phyloP scores from a whole-genome alignment of 2,329 filamentous ascomycete species.

The Aspergillus unguis region DNA sequence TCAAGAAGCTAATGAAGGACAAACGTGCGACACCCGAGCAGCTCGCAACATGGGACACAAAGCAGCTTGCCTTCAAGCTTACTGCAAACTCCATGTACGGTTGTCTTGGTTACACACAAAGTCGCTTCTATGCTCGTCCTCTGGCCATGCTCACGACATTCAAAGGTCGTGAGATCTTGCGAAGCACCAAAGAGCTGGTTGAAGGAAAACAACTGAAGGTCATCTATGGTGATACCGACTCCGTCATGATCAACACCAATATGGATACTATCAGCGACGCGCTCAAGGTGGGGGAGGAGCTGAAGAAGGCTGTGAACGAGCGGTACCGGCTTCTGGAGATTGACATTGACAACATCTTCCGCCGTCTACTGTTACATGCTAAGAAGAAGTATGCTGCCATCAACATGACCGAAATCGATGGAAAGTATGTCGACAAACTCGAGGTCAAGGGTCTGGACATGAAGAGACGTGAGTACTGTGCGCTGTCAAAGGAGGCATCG shows the following conservation, averaged over 20 bases:
- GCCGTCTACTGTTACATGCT: conserved; percentile 85
- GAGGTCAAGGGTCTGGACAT: conserved; percentile 98
- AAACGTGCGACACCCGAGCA: conserved; percentile 81
- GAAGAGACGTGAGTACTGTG: conserved; percentile 95
- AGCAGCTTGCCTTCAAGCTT: conserved; percentile 91
- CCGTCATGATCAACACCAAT: conserved; percentile 99
- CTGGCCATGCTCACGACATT: conserved; percentile 93
- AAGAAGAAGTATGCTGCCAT: conserved; percentile 99
- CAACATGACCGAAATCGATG: conserved; percentile 84
- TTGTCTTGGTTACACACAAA: conserved; percentile 94
- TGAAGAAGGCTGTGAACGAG: conserved; percentile 93
- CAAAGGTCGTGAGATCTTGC: conserved; percentile 95
- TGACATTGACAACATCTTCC: conserved; percentile 96
- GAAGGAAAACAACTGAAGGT: conserved; percentile 88
- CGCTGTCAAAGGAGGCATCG: conserved; percentile 91
- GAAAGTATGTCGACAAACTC: conserved; percentile 88
- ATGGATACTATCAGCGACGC: conserved; percentile 90
- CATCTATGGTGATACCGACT: conserved; percentile 98
- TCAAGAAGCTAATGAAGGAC: conserved; percentile 96
- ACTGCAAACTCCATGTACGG: conserved; percentile 99
- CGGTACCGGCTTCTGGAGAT: conserved; percentile 91
- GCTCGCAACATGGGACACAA: conserved; percentile 94
- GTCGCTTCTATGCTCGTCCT: conserved; percentile 93
- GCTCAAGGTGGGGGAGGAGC: conserved; percentile 85
- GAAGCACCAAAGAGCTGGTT: conserved; percentile 91